These are phyloP conservation scores for Vitis rotundifolia DNA, from an alignment of 164 flowering plant genomes.

Conservation along the genomic window DNA sequence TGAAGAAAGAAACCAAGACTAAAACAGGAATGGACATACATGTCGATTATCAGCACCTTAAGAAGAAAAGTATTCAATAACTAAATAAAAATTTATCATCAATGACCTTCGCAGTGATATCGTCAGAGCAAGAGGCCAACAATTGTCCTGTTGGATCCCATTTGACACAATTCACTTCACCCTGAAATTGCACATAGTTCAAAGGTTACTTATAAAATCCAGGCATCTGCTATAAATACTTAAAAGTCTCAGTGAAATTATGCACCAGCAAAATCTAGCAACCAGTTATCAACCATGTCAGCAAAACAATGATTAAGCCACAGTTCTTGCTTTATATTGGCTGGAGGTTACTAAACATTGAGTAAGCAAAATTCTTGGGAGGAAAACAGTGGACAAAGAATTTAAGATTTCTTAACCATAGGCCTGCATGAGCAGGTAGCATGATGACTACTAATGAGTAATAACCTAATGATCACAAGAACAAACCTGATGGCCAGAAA, in stretches of 20 bases:
- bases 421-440: neutral
- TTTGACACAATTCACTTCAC: conserved; percentile 97
- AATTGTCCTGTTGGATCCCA: conserved; percentile 95
- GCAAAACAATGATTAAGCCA: too few relatives aligned
- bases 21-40: neutral
- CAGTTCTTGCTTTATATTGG: neutral
- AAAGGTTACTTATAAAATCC: neutral
- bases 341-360: neutral
- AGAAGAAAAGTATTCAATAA: neutral
- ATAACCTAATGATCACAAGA: conserved; percentile 5
- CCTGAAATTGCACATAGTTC: conserved; percentile 48
- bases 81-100: neutral
- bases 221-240: neutral
- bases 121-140: conserved; percentile 97
- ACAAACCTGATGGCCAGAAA: conserved; percentile 88
- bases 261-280: too few relatives aligned
- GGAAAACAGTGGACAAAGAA: neutral
- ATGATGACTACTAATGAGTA: neutral
- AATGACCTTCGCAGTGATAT: conserved; percentile 87
- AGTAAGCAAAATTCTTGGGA: neutral
- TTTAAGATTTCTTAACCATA: neutral
- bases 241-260: too few relatives aligned
- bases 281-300: too few relatives aligned
- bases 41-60: too few relatives aligned
- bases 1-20: neutral